phyloP scores from a whole-genome alignment of 148 eudicot species.

The Nyssa sinensis region DNA sequence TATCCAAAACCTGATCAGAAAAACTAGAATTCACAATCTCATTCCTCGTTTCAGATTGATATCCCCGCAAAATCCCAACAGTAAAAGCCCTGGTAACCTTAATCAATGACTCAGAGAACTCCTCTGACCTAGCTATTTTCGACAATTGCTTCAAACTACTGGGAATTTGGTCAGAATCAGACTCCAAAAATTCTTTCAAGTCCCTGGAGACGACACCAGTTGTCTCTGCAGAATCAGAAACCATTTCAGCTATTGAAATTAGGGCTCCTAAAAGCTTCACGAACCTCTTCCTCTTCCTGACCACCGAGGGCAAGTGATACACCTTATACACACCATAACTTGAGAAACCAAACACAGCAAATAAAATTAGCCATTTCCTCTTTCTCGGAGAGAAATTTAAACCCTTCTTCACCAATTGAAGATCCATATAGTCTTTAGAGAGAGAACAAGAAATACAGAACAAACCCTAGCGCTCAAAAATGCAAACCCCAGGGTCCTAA shows the following conservation, averaged over 20 bases:
- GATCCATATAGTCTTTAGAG: slow-evolving; percentile 31
- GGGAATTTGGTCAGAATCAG: slow-evolving; percentile 77
- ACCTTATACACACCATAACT: slow-evolving; percentile 65
- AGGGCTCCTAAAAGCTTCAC: slow-evolving; percentile 48
- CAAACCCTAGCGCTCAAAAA: slow-evolving; percentile 12
- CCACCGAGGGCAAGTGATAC: slow-evolving; percentile 54
- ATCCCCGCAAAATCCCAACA: slow-evolving; percentile 59
- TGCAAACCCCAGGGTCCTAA: neutral
- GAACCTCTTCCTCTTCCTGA: slow-evolving; percentile 50
- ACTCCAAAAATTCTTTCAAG: slow-evolving; percentile 60
- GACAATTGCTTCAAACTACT: slow-evolving; percentile 77
- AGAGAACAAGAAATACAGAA: neutral
- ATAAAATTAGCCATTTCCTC: slow-evolving; percentile 53
- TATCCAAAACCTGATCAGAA: slow-evolving; percentile 55
- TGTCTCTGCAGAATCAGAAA: slow-evolving; percentile 72
- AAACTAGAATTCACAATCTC: slow-evolving; percentile 34
- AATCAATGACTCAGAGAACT: slow-evolving; percentile 51
- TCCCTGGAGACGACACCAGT: slow-evolving; percentile 64
- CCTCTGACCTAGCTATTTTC: slow-evolving; percentile 61
- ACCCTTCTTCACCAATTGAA: slow-evolving; percentile 39
- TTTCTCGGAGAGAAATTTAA: slow-evolving; percentile 33
- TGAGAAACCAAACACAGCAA: slow-evolving; percentile 57
- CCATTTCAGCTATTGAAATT: slow-evolving; percentile 49
- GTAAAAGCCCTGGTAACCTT: slow-evolving; percentile 60
- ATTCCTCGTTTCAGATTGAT: slow-evolving; percentile 20